Percentiles rank a stretch among this genome's conserved stretches.
phyloP scores from a whole-genome alignment of 495 filamentous ascomycete genomes.

The Eremomyces bilateralis region DNA sequence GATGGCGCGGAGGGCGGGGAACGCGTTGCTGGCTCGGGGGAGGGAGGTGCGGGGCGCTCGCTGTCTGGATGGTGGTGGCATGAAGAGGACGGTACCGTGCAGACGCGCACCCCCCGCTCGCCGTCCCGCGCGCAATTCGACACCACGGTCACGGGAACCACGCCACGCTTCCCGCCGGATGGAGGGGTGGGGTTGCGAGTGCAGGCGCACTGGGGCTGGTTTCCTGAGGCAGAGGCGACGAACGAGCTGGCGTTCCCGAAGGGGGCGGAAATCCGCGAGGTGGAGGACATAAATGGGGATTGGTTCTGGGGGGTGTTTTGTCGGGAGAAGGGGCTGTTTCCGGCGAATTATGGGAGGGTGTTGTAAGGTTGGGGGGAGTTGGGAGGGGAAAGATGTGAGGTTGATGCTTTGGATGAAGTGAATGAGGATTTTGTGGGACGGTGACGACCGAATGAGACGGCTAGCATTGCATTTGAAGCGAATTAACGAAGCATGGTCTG shows the following conservation, averaged over 20 bases:
- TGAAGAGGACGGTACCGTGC: conserved; percentile 14
- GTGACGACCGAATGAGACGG: too few species aligned
- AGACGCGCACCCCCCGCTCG: conserved; percentile 3
- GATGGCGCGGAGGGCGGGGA: not conserved
- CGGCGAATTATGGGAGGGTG: conserved; percentile 34
- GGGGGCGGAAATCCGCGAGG: conserved; percentile 59
- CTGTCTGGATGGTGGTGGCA: conserved; percentile 12
- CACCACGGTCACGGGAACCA: too few species aligned
- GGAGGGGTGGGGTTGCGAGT: conserved; percentile 42
- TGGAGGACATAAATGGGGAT: conserved; percentile 64
- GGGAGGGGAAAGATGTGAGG: too few species aligned
- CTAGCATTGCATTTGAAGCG: too few species aligned
- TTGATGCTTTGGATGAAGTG: too few species aligned
- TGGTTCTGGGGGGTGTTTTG: conserved; percentile 72
- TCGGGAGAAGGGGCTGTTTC: conserved; percentile 53
- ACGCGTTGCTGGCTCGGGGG: conserved; percentile 1
- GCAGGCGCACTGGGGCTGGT: conserved; percentile 51
- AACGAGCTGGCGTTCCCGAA: conserved; percentile 72
- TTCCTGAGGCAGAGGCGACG: conserved; percentile 30
- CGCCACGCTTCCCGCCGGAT: conserved; percentile 45
- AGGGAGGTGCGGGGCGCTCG: not conserved
- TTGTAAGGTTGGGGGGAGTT: too few species aligned
- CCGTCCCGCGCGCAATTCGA: not conserved
- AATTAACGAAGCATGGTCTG: too few species aligned
- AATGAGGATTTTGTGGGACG: too few species aligned